Base-by-base conservation (phyloP, 176 grass and related monocot genomes). In the Triticum turgidum region DNA sequence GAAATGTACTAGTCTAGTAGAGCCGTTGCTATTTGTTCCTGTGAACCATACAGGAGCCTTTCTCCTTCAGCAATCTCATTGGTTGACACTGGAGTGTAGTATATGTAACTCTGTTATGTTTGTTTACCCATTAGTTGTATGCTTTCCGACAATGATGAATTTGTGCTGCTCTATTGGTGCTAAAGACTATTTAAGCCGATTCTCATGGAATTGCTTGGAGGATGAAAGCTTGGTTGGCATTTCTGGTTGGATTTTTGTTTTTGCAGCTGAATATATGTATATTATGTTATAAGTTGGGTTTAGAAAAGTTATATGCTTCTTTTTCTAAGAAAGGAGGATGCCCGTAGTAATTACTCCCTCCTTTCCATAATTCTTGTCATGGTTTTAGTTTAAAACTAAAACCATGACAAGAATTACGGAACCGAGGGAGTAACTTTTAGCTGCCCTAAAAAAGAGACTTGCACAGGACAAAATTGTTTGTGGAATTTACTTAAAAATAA, bases 31-130 rank as follows among this genome's bases (percentile, higher is more conserved):
- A 74, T 47, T 7, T 47, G 30, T 81, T 58, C 44, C 45, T 84
- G 18, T 75, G 56, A 49, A 45, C 47, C 27, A 45, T 68, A 45
- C 44, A 82, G 70, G 58, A 39, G 41, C 25, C n/a, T 47, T 59
- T 18, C 17, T 29, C 2, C 17, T 21, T 22, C 11, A 29, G 14
- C 37, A 12, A 35, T 74, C 4, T 86, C 41, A 59, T 45, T 87
- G 68, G 42, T 73, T 45, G 24, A 78, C 47, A 75, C 15, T 24
- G 11, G 67, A 81, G 52, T 91, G 81, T 76, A 47, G 81, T 76
- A 61, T 56, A 73, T 81, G 76, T 82, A 65, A 72, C 10, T 39
- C 20, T 80, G 11, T 27, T 47, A 49, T 76, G 68, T 84, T 84
- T 69, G 5, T 49, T 75, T 74, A 7, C 34, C 56, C 9, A 74